A percentile compares a stretch with the other conserved stretches of the same genome.
Conservation (phyloP, 768 basidiomycete genomes). For the Amanita rubescens region DNA sequence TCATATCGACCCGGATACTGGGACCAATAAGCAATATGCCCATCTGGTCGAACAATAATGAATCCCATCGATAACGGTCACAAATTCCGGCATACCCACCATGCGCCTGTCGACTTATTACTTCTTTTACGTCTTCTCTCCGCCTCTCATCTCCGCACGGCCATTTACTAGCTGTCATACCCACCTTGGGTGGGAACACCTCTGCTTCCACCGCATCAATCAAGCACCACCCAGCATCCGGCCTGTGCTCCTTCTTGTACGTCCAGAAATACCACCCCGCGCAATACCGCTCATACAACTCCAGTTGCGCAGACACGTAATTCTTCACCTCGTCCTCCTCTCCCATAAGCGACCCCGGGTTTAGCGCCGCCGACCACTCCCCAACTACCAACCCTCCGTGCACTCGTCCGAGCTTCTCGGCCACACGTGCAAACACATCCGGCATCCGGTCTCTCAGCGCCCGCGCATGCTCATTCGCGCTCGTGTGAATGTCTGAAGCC, state of each 20-base stretch:
- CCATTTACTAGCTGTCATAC: conserved; percentile 26
- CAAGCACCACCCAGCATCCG: conserved; percentile 73
- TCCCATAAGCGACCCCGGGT: conserved; percentile 47
- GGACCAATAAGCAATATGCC: conserved; percentile 34
- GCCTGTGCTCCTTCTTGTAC: conserved; percentile 57
- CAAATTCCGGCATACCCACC: conserved; percentile 19
- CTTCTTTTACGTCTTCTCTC: conserved; percentile 18
- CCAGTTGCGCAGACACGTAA: conserved; percentile 59
- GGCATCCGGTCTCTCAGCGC: conserved; percentile 32
- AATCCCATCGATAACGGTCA: background rate
- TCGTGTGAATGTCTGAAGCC: conserved; percentile 41
- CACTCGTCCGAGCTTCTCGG: conserved; percentile 25
- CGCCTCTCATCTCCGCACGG: conserved; percentile 14
- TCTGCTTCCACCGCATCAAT: conserved; percentile 55
- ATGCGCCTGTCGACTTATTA: conserved; percentile 22
- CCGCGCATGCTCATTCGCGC: conserved; percentile 47
- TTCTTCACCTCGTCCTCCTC: conserved; percentile 28
- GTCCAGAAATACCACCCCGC: conserved; percentile 86
- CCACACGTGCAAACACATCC: conserved; percentile 26
- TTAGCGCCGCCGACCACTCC: conserved; percentile 75
- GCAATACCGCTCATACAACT: conserved; percentile 53
- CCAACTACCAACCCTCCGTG: conserved; percentile 52
- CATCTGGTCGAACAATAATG: conserved; percentile 19
- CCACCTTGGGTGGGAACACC: conserved; percentile 50
- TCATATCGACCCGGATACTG: conserved; percentile 51